Evolutionary conservation across 163 green algal species (phyloP), one percentile per base, ranked within the genome.

Genomic region (Dunaliella salina): DNA sequence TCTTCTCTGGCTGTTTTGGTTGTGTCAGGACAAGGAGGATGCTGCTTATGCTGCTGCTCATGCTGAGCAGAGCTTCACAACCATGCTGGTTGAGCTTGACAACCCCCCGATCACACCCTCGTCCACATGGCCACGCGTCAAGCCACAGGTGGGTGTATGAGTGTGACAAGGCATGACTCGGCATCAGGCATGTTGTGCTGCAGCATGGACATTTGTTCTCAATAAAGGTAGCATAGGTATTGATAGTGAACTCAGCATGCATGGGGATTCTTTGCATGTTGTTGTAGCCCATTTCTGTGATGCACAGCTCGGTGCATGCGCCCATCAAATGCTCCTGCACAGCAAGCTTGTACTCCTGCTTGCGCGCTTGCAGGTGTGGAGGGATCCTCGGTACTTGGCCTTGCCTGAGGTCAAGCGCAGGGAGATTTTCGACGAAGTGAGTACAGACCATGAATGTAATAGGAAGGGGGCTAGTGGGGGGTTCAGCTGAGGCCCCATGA

Each of bases 41-140:
- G 34, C 24, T n/a, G 79, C 13, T 8, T n/a, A 78, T 46, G 4
- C 33, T 78, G n/a, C n/a, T n/a, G 8, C 8, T 15, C 40, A 50
- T 50, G 40, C 40, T 50, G 57, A 79, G 45, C 46, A 33, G 45
- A 12, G 29, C 50, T 46, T 85, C 24, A 33, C 34, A 34, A 11
- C 30, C 71, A 79, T 46, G 45, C n/a, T 80, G 45, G 29, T 57
- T 88, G 86, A 85, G 20, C 63, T 88, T 17, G 26, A 32, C 13
- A 82, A 87, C n/a, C 85, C 88, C 0, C 57, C 84, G 25, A 87
- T 91, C 57, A 85, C 59, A 29, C 82, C 88, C 63, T 85, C 83
- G 72, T 57, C 29, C 75, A 87, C 88, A 20, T 91, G 88, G 88
- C 63, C 86, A 11, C 88, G 90, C 17, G 87, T 88, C 50, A 87